Percentiles rank a stretch among this genome's conserved stretches.
phyloP scores from a whole-genome alignment of 1,139 yeast genomes.

The Geotrichum siamense region DNA sequence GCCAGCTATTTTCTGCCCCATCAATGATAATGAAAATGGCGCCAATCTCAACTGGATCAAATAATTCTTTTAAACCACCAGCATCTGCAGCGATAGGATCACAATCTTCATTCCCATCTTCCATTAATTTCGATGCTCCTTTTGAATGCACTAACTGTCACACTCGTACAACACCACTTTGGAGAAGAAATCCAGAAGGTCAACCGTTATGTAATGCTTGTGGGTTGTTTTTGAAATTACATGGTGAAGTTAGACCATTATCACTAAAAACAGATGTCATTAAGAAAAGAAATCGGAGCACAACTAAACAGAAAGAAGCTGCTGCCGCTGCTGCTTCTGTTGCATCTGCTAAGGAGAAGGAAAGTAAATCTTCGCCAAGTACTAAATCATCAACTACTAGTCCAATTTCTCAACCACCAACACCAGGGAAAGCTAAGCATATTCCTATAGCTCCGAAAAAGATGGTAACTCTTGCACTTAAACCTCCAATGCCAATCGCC shows the following conservation, averaged over 20 bases:
- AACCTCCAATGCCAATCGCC: conserved; percentile 13
- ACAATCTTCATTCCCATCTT: conserved; percentile 10
- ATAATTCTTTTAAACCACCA: too few relatives aligned
- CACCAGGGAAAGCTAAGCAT: conserved; percentile 15
- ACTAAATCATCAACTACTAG: conserved; percentile 3
- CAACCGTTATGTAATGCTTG: conserved; percentile 91
- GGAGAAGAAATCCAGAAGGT: conserved; percentile 89
- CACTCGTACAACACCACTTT: conserved; percentile 83
- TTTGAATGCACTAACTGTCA: conserved; percentile 70
- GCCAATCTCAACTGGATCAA: conserved; percentile 2
- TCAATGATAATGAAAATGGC: not conserved
- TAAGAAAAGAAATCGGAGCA: conserved; percentile 50
- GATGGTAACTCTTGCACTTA: conserved; percentile 25
- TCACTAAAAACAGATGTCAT: conserved; percentile 85
- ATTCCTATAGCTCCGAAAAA: conserved; percentile 30
- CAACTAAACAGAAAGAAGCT: not conserved
- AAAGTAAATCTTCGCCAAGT: conserved; percentile 1
- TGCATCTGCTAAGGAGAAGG: conserved; percentile 6
- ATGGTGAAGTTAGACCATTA: conserved; percentile 85
- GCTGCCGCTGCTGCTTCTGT: not conserved
- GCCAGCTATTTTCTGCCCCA: conserved; percentile 14
- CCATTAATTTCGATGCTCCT: conserved; percentile 18
- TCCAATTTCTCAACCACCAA: conserved; percentile 5
- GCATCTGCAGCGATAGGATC: conserved; percentile 5
- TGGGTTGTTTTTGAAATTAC: conserved; percentile 78